A percentile compares a stretch with the other conserved stretches of the same genome.
phyloP scores from a whole-genome alignment of 2,329 filamentous ascomycete species.

The Verticillium alfalfae region DNA sequence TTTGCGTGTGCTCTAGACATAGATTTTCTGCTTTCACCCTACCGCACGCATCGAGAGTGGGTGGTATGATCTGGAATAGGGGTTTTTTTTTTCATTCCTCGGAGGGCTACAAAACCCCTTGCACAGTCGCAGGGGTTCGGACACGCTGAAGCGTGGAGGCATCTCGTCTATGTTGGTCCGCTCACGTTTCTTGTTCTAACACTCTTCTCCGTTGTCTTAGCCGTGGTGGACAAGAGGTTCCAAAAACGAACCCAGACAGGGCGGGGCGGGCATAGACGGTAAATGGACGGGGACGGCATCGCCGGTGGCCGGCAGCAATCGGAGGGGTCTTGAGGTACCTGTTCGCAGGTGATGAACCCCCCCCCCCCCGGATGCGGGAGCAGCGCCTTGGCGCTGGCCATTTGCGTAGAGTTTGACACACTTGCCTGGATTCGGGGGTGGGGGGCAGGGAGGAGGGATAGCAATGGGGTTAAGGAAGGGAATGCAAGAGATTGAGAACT shows the following conservation, averaged over 20 bases:
- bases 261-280: not conserved
- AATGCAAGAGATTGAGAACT: not conserved
- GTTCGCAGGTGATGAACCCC: not conserved
- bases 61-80: not conserved
- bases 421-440: not conserved
- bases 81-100: not conserved
- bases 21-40: not conserved
- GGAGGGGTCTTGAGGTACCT: not conserved
- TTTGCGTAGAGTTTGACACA: not conserved
- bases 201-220: not conserved
- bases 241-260: not conserved
- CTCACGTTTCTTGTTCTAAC: not conserved
- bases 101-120: not conserved
- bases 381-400: not conserved
- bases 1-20: not conserved
- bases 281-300: not conserved
- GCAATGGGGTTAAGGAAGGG: not conserved
- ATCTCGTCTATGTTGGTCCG: not conserved
- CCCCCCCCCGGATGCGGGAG: not conserved
- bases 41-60: not conserved
- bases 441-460: not conserved
- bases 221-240: not conserved
- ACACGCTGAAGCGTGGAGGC: not conserved
- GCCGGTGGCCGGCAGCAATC: not conserved
- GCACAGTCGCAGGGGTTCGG: not conserved